Evolutionary conservation across 257 asterid genomes (phyloP).

Genomic region (Nicotiana tomentosiformis): DNA sequence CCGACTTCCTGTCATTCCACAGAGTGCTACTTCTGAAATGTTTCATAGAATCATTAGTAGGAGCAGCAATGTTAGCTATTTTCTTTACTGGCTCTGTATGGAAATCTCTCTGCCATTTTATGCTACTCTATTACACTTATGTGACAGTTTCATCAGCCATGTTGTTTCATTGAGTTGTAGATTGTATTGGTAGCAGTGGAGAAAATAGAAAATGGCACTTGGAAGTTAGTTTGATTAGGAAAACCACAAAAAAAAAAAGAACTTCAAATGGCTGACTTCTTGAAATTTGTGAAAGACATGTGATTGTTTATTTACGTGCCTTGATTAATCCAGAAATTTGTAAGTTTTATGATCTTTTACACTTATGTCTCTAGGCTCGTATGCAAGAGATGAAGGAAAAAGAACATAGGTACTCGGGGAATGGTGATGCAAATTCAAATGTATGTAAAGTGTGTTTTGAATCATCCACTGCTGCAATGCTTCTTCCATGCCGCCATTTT

Average conservation of each 20-base stretch:
- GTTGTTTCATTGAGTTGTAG: not conserved
- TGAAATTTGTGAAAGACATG: not conserved
- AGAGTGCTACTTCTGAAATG: not conserved
- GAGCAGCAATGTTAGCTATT: not conserved
- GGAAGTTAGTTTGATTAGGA: conserved; percentile 5
- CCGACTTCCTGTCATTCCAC: not conserved
- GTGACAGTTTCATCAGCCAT: not conserved
- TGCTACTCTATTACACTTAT: not conserved
- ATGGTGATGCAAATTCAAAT: conserved; percentile 80
- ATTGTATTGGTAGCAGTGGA: not conserved
- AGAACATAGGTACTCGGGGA: conserved; percentile 66
- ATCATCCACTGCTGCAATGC: conserved; percentile 90
- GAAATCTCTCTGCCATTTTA: not conserved
- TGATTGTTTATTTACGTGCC: not conserved
- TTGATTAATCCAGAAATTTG: not conserved
- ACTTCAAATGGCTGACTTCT: not conserved
- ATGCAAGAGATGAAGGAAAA: conserved; percentile 98
- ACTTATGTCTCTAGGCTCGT: conserved; percentile 56
- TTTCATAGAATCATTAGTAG: not conserved
- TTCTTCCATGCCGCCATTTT: conserved; percentile 98
- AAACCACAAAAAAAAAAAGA: not conserved
- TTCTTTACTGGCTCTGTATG: not conserved
- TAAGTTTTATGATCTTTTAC: not conserved
- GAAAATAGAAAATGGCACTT: not conserved
- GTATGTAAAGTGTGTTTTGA: conserved; percentile 96